These are phyloP conservation scores for Rubia occidens DNA, from an alignment of 305 asterid genomes.

Conservation along the genomic window DNA sequence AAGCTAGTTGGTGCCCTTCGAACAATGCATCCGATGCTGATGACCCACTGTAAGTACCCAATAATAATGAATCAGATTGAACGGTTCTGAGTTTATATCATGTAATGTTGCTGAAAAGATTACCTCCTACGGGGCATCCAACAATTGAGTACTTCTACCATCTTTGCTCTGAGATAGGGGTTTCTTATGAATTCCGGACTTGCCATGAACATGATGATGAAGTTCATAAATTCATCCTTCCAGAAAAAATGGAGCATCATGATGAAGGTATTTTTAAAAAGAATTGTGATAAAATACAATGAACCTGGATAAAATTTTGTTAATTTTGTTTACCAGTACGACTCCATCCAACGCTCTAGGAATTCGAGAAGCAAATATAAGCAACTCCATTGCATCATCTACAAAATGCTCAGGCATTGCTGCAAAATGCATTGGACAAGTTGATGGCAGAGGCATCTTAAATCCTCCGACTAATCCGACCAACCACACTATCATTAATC, in stretches of 20 bases:
- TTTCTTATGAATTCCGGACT: conserved; percentile 83
- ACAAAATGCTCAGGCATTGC: conserved; percentile 91
- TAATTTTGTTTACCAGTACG: conserved; percentile 41
- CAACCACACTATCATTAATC: conserved; percentile 88
- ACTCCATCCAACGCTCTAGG: conserved; percentile 97
- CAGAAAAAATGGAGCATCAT: conserved; percentile 18
- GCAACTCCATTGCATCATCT: conserved; percentile 94
- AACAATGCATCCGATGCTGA: conserved; percentile 68
- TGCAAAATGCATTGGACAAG: conserved; percentile 90
- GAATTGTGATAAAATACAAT: conserved; percentile 15
- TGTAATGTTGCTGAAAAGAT: conserved; percentile 14
- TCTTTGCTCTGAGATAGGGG: conserved; percentile 92
- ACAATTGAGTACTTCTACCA: conserved; percentile 96
- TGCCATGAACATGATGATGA: conserved; percentile 98
- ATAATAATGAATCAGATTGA: background rate
- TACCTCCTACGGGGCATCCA: conserved; percentile 98
- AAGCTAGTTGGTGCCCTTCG: conserved; percentile 85
- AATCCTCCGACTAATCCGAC: conserved; percentile 78
- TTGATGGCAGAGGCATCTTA: conserved; percentile 69
- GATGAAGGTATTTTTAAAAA: background rate
- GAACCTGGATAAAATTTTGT: conserved; percentile 10
- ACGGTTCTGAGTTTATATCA: background rate
- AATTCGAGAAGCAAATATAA: conserved; percentile 83
- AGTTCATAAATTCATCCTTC: conserved; percentile 96
- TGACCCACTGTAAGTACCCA: conserved; percentile 51